Evolutionary conservation across 2,329 filamentous ascomycete genomes (phyloP), one percentile per base, ranked within the genome.

Genomic region (Nigrospora sphaerica): DNA sequence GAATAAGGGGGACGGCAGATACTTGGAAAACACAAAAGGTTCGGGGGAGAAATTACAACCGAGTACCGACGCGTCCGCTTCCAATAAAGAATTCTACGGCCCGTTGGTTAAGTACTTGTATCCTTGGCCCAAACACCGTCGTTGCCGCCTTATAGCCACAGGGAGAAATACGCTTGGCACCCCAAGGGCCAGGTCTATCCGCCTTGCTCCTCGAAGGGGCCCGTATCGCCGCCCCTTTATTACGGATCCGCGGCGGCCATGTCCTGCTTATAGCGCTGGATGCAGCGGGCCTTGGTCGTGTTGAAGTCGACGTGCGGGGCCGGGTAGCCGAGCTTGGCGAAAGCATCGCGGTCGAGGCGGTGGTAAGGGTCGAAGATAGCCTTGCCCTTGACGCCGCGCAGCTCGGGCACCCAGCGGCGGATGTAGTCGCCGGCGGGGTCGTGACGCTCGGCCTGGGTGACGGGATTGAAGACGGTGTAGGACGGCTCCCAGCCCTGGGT

Each of bases 401-500:
- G 61, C 63, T 88, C 84, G 4, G 74, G 74, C 6, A 88, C 72
- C 83, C 83, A 87, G 45, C 72, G 72, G 34, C 79, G 66, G 43
- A 88, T 86, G 59, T 84, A 88, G 23, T 78, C 75, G 0, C 83
- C 84, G 0, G 78, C 65, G 0, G 69, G 66, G 62, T 88, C 84
- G 53, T 85, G 86, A 62, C 79, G 83, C 69, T 85, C 81, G 45
- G 77, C 80, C 65, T 87, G 84, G 37, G 78, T 62, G 47, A 83
- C 61, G 0, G 84, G 84, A 54, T 86, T 87, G 64, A 88, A 87
- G 28, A 88, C 81, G 1, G 83, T 71, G 52, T 87, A 87, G 57
- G 85, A 86, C 0, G 84, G 83, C 61, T 86, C 82, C 81, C 81
- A 85, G 0, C 81, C 81, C 10, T 81, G 80, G 49, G 82, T 81